Percentiles rank a stretch among this genome's conserved stretches.
phyloP scores from a whole-genome alignment of 768 basidiomycete species.

The Myochromella boudieri region DNA sequence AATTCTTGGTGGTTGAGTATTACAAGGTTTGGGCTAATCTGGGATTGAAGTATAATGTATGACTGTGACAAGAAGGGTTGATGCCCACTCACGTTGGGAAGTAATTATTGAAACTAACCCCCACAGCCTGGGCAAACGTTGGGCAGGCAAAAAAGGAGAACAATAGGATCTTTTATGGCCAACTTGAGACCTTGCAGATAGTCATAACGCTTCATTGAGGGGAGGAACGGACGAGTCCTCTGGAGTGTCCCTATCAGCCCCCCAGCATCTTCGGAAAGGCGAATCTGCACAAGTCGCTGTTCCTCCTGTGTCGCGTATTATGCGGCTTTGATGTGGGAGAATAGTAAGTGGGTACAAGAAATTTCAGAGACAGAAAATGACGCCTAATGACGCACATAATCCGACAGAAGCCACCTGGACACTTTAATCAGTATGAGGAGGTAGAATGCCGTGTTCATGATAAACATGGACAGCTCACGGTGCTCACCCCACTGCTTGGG shows the following conservation, averaged over 20 bases:
- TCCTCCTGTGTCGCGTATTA: constrained; percentile 52
- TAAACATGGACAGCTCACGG: no score
- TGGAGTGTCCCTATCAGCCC: constrained; percentile 58
- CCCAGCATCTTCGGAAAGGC: constrained; percentile 70
- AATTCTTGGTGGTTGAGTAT: constrained; percentile 54
- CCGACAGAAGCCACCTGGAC: constrained; percentile 54
- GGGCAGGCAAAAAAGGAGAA: constrained; percentile 54
- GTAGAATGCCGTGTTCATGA: no score
- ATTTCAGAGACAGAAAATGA: background rate
- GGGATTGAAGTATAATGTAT: no score
- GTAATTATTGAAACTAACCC: constrained; percentile 61
- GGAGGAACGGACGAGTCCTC: constrained; percentile 50
- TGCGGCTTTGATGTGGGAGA: constrained; percentile 44
- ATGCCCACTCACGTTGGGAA: constrained; percentile 52
- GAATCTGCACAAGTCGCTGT: constrained; percentile 63
- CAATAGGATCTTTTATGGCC: constrained; percentile 57
- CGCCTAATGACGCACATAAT: constrained; percentile 50
- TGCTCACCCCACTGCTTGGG: no score
- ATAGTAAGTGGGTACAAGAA: background rate
- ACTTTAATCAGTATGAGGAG: background rate
- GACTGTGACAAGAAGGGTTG: no score
- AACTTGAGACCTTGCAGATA: constrained; percentile 49
- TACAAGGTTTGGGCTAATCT: constrained; percentile 64
- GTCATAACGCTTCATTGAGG: constrained; percentile 26
- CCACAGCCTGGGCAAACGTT: constrained; percentile 47